Base-by-base conservation (phyloP, 768 basidiomycete genomes). In the Calocera cornea region DNA sequence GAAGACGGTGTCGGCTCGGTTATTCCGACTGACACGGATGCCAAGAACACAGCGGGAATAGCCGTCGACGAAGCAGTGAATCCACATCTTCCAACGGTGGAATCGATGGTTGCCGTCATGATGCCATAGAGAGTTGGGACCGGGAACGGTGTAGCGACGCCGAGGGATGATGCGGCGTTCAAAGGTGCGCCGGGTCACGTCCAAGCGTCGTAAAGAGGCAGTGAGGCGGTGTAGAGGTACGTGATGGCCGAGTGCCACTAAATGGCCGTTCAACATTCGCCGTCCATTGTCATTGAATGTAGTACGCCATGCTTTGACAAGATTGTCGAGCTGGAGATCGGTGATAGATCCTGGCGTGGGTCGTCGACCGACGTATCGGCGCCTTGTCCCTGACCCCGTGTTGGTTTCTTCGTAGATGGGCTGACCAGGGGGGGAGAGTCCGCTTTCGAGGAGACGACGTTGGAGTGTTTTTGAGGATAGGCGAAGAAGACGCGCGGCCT, bases 1-100 rank as follows among this genome's bases (percentile, higher is more conserved):
- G 11, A 79, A 72, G 1, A 82, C 79, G n/a, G 60, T 66, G 10
- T 17, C 34, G 8, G 68, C 68, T 8, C 54, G n/a, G 49, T 70
- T 70, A 38, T 65, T 70, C 19, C 41, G 49, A 24, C 8, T 41
- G 17, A 68, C 68, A 0, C 40, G n/a, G 29, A 70, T 27, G 2
- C 14, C 64, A 16, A 36, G 60, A 7, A 70, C 44, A 44, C 22
- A 33, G 17, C 67, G 64, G 27, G 31, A 60, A 40, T 63, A 68
- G 24, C 71, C 71, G 65, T 72, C 71, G 5, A 71, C 66, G 22
- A 64, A 74, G 1, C 54, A 64, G 49, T 75, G 74, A 3, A 72
- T 70, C 22, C 73, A 72, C 22, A 74, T 68, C 14, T 69, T 67
- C 70, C 70, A 71, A 1, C 41, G 41, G 34, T 69, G 67, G 17